Conservation (phyloP, 495 filamentous ascomycete genomes). For the Acidiella bohemica region DNA sequence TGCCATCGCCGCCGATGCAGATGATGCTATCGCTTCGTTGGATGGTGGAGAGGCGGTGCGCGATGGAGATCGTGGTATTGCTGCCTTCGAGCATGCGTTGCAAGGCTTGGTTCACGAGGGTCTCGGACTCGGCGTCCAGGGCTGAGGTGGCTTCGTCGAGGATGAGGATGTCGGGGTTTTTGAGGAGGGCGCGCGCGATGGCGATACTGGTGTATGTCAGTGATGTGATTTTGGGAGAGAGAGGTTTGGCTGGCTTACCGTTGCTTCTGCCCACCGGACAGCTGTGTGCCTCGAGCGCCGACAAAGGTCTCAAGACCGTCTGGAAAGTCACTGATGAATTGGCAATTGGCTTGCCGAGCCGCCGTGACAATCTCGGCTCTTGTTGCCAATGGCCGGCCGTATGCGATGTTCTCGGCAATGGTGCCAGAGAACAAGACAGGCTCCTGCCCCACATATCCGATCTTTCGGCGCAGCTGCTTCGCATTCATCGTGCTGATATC, state of each 20-base stretch:
- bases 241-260: slow-evolving; percentile 36
- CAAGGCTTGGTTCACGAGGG: slow-evolving; percentile 82
- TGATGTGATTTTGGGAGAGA: too few relatives aligned
- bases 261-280: slow-evolving; percentile 95
- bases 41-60: slow-evolving; percentile 89
- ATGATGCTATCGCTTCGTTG: slow-evolving; percentile 89
- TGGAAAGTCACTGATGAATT: slow-evolving; percentile 91
- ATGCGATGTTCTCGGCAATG: slow-evolving; percentile 92
- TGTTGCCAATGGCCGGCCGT: slow-evolving; percentile 70
- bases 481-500: slow-evolving; percentile 83
- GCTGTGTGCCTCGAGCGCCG: slow-evolving; percentile 80
- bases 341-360: slow-evolving; percentile 88
- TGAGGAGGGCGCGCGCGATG: slow-evolving; percentile 86
- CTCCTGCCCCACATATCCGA: slow-evolving; percentile 90
- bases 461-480: slow-evolving; percentile 84
- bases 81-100: slow-evolving; percentile 64
- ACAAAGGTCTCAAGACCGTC: slow-evolving; percentile 91
- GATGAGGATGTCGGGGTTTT: slow-evolving; percentile 91
- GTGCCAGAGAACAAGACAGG: slow-evolving; percentile 92
- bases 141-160: slow-evolving; percentile 71
- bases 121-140: slow-evolving; percentile 94
- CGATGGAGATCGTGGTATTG: slow-evolving; percentile 93
- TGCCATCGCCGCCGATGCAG: slow-evolving; percentile 69
- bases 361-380: slow-evolving; percentile 71
- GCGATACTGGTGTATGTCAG: slow-evolving; percentile 45